Percentiles rank a stretch among this genome's conserved stretches.
phyloP scores from a whole-genome alignment of 2,329 filamentous ascomycete species.

The Claviceps pusilla region DNA sequence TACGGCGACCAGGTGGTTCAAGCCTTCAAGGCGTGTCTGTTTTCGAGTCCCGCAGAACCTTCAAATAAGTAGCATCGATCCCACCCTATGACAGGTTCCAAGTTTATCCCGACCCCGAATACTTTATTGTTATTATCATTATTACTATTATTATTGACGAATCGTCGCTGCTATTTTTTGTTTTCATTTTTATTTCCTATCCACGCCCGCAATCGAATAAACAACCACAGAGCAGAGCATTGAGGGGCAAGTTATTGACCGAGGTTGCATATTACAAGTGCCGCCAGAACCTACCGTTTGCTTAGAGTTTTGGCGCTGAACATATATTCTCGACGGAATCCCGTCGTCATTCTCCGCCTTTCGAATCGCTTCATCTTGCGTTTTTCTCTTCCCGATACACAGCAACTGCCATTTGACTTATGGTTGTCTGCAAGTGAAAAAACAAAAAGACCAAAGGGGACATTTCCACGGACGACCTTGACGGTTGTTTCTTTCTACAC shows the following conservation, averaged over 20 bases:
- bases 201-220: background rate
- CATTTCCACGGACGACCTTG: no score
- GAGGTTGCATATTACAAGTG: background rate
- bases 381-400: background rate
- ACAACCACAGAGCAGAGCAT: background rate
- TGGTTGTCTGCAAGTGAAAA: no score
- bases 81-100: slow-evolving; percentile 1
- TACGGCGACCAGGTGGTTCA: background rate
- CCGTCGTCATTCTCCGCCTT: background rate
- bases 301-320: background rate
- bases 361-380: background rate
- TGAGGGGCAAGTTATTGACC: background rate
- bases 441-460: no score
- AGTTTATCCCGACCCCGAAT: background rate
- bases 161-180: background rate
- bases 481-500: no score
- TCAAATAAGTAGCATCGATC: slow-evolving; percentile 4
- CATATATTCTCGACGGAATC: background rate
- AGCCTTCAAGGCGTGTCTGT: background rate
- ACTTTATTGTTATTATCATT: background rate
- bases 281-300: background rate
- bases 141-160: background rate
- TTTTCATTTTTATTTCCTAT: background rate
- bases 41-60: background rate
- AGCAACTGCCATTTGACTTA: background rate